A percentile compares a stretch with the other conserved stretches of the same genome.
phyloP scores from a whole-genome alignment of 1,284 basidiomycete species.

The Papiliotrema fonsecae region DNA sequence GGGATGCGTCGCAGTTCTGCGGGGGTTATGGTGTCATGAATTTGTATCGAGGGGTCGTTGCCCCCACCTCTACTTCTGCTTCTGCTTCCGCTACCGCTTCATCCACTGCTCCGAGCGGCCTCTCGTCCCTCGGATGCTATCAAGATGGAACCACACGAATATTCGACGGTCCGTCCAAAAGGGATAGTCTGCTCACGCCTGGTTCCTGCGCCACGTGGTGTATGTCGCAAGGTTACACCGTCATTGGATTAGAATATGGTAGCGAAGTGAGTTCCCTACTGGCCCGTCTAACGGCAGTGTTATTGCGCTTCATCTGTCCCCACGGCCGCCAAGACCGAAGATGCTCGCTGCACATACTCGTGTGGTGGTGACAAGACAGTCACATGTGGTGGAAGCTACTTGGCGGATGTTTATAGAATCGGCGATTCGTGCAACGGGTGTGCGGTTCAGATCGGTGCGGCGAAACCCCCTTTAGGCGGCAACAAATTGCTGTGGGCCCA shows the following conservation, averaged over 20 bases:
- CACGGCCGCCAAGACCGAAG: not conserved
- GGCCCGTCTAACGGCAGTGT: conserved; percentile 11
- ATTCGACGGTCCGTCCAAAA: not conserved
- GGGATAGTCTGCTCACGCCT: not conserved
- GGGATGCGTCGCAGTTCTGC: not conserved
- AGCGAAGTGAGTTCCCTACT: not conserved
- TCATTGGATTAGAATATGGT: conserved; percentile 15
- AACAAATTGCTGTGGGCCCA: conserved; percentile 44
- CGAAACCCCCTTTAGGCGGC: conserved; percentile 18
- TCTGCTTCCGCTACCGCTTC: not conserved
- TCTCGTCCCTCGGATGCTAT: not conserved
- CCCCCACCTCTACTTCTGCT: too few relatives aligned
- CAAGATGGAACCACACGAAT: not conserved
- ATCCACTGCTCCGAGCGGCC: not conserved
- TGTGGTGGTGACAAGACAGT: not conserved
- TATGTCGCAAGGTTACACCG: conserved; percentile 9
- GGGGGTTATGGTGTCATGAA: not conserved
- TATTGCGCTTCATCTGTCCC: conserved; percentile 13
- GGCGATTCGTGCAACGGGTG: conserved; percentile 9
- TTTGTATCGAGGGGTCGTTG: not conserved
- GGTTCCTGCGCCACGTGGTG: conserved; percentile 1
- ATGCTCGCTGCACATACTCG: not conserved
- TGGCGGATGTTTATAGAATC: not conserved
- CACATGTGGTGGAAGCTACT: conserved; percentile 4
- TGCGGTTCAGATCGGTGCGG: not conserved